A percentile compares a stretch with the other conserved stretches of the same genome.
These are phyloP conservation scores for Daldinia grandis DNA, from an alignment of 495 filamentous ascomycete species.

Conservation along the genomic window DNA sequence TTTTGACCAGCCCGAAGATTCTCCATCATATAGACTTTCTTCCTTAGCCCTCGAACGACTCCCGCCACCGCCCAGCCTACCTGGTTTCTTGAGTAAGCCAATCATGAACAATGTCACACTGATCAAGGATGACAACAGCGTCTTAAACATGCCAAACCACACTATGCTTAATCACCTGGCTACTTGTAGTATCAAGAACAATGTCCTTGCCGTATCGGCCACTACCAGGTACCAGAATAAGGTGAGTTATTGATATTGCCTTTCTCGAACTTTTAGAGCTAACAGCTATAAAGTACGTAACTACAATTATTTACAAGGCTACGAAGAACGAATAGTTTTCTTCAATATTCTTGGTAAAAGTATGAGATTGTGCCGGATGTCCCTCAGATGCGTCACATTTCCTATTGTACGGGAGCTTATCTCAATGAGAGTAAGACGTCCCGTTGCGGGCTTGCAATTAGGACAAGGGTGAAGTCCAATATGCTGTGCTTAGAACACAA, in stretches of 20 bases:
- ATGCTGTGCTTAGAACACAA: not conserved
- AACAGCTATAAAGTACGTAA: constrained; percentile 77
- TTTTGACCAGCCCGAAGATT: constrained; percentile 83
- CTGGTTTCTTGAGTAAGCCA: constrained; percentile 91
- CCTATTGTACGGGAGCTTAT: constrained; percentile 2
- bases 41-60: constrained; percentile 74
- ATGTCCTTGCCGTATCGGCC: constrained; percentile 93
- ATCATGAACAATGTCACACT: constrained; percentile 89
- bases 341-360: not conserved
- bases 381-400: constrained; percentile 9
- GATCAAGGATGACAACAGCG: constrained; percentile 97
- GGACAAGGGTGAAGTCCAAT: not conserved
- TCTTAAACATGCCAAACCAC: constrained; percentile 94
- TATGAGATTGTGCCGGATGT: constrained; percentile 13
- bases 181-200: constrained; percentile 98
- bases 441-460: constrained; percentile 3
- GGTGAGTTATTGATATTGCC: constrained; percentile 61
- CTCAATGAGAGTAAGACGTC: not conserved
- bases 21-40: constrained; percentile 71
- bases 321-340: constrained; percentile 54
- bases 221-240: constrained; percentile 97
- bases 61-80: constrained; percentile 82
- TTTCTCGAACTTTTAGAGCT: constrained; percentile 36
- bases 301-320: constrained; percentile 96
- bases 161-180: constrained; percentile 96